Conservation (phyloP, 2,329 filamentous ascomycete species). For the Epichloe scottii region DNA sequence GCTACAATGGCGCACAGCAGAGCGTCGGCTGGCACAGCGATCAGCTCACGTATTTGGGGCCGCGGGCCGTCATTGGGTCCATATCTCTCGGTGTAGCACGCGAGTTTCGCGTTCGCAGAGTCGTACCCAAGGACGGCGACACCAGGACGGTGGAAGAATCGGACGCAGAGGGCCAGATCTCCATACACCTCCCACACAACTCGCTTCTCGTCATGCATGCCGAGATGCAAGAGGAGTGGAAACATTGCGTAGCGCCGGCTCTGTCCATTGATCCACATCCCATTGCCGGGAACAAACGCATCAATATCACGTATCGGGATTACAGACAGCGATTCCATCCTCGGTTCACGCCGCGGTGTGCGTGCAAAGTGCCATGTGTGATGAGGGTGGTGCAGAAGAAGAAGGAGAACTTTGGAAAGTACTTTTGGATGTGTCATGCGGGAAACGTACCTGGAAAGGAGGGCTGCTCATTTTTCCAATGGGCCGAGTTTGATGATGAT, state of each 20-base stretch:
- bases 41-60: slow-evolving; percentile 85
- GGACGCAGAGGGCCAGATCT: slow-evolving; percentile 71
- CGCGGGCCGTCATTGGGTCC: slow-evolving; percentile 77
- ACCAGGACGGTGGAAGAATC: slow-evolving; percentile 29
- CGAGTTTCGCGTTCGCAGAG: slow-evolving; percentile 76
- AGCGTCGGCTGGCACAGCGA: slow-evolving; percentile 89
- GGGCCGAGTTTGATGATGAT: slow-evolving; percentile 79
- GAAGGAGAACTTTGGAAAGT: slow-evolving; percentile 61
- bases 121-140: slow-evolving; percentile 46
- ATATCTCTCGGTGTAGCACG: slow-evolving; percentile 84
- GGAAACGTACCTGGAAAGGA: slow-evolving; percentile 56
- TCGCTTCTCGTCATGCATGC: slow-evolving; percentile 92
- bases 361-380: slow-evolving; percentile 54
- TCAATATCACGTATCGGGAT: slow-evolving; percentile 89
- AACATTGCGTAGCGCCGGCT: slow-evolving; percentile 71
- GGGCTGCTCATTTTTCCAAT: slow-evolving; percentile 68
- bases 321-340: slow-evolving; percentile 72
- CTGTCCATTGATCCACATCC: slow-evolving; percentile 74
- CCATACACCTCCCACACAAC: slow-evolving; percentile 90
- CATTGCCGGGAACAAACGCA: slow-evolving; percentile 62
- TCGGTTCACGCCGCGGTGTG: slow-evolving; percentile 62
- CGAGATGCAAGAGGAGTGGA: slow-evolving; percentile 96
- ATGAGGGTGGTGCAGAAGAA: slow-evolving; percentile 71
- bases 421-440: slow-evolving; percentile 91
- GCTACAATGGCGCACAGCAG: slow-evolving; percentile 71